Evolutionary conservation across 1,139 yeast genomes (phyloP), one percentile per base, ranked within the genome.

Genomic region (Taphrina pruni): DNA sequence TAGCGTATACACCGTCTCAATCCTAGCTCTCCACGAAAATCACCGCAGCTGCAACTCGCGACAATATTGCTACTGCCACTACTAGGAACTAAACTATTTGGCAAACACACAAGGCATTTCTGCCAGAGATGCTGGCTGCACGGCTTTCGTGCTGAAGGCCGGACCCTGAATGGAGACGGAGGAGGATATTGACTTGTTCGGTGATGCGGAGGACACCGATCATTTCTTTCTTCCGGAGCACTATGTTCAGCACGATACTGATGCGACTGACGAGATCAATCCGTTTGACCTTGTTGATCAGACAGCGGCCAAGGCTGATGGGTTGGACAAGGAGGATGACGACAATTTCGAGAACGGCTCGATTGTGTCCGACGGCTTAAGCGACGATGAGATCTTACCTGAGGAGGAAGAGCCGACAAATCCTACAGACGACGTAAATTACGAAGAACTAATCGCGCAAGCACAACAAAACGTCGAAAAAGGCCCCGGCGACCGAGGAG

Each of bases 381-480:
- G 41, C 20, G 69, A 65, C 39, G 64, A 69, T 36, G 72, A 67
- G 12, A 60, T 57, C 64, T 73, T 81, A 7, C 83, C 84, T 0
- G 83, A 79, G n/a, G 86, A 83, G 70, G 84, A 79, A 41, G 76
- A 73, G 20, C 72, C 73, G 55, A 62, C 73, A 8, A 46, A 65
- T 65, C 69, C 64, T 51, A 66, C 45, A 72, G 72, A 41, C 69
- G 72, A 52, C 51, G 72, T 58, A 35, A 73, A 65, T 8, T 77
- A 73, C 32, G 78, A 75, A 21, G 79, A 74, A 8, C 79, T 73
- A 5, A 39, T 78, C 72, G 48, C 60, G 69, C 48, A 60, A 72
- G 71, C 71, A 51, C 52, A 73, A 56, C 12, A 74, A 69, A 45
- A 73, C 74, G 67, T 72, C 74, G 74, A 71, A 70, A 36, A 69